Evolutionary conservation across 2,329 filamentous ascomycete genomes (phyloP).

Genomic region (Incumbomyces delicatus): DNA sequence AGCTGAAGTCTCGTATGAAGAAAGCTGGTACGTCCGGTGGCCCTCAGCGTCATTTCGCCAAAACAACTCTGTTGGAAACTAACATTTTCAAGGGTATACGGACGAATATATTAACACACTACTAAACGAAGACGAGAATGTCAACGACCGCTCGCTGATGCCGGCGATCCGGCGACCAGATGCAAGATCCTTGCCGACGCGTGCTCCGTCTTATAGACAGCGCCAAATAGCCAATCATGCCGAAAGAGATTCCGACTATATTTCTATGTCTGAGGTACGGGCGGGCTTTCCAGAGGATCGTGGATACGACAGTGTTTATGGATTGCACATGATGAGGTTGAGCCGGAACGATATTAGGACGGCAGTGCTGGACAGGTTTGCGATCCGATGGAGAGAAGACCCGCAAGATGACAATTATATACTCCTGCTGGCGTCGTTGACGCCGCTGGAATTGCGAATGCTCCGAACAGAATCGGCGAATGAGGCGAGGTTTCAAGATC

Average conservation of each 20-base stretch:
- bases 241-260: background rate
- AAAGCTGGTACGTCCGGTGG: no score
- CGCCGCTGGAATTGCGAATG: background rate
- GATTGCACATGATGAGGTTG: background rate
- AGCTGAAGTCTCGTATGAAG: no score
- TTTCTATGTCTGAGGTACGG: background rate
- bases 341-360: background rate
- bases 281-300: background rate
- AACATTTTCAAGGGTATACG: no score
- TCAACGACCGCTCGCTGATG: background rate
- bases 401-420: constrained; percentile 3
- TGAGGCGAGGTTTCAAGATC: background rate
- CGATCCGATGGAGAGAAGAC: background rate
- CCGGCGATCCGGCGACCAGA: background rate
- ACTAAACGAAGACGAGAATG: no score
- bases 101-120: no score
- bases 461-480: background rate
- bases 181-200: background rate
- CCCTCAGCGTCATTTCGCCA: no score
- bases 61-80: no score
- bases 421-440: background rate
- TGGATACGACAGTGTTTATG: background rate
- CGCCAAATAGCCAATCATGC: background rate
- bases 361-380: background rate
- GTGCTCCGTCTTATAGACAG: background rate